Conservation (phyloP, 2,329 filamentous ascomycete species). For the Monosporascus sp. region DNA sequence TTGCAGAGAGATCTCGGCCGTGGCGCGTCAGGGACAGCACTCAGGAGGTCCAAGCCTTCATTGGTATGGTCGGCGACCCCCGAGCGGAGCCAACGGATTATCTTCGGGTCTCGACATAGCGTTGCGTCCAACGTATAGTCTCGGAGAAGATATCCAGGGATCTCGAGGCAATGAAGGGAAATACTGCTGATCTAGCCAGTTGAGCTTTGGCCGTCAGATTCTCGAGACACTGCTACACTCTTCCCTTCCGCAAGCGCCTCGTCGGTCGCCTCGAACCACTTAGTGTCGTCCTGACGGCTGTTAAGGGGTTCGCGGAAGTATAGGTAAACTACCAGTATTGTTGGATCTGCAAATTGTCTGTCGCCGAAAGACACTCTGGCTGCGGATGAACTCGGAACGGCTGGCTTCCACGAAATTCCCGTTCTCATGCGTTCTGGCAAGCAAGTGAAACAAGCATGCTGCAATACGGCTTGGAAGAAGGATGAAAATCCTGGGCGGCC, state of each 20-base stretch:
- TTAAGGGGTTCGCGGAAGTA: neutral
- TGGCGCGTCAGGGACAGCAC: constrained; percentile 1
- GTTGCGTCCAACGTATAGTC: constrained; percentile 9
- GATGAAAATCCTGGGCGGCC: constrained; percentile 3
- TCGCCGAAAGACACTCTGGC: neutral
- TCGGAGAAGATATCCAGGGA: constrained; percentile 8
- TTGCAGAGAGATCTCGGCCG: neutral
- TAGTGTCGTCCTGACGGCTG: neutral
- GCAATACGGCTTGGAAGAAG: constrained; percentile 3
- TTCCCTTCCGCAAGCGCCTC: neutral
- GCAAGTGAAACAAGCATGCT: constrained; percentile 1
- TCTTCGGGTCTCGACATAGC: constrained; percentile 7
- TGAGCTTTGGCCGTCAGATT: neutral
- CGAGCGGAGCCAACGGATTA: constrained; percentile 1
- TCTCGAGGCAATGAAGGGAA: constrained; percentile 10
- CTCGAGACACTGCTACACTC: neutral
- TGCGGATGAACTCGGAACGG: neutral
- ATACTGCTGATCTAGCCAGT: constrained; percentile 5
- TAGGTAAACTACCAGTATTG: neutral
- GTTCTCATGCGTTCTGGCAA: neutral
- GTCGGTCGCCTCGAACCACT: neutral
- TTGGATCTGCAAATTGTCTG: neutral
- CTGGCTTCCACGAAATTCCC: neutral
- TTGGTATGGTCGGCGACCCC: neutral
- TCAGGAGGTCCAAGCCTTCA: constrained; percentile 7